Conservation (phyloP, 306 rosid genomes). For the Fragaria vesca region DNA sequence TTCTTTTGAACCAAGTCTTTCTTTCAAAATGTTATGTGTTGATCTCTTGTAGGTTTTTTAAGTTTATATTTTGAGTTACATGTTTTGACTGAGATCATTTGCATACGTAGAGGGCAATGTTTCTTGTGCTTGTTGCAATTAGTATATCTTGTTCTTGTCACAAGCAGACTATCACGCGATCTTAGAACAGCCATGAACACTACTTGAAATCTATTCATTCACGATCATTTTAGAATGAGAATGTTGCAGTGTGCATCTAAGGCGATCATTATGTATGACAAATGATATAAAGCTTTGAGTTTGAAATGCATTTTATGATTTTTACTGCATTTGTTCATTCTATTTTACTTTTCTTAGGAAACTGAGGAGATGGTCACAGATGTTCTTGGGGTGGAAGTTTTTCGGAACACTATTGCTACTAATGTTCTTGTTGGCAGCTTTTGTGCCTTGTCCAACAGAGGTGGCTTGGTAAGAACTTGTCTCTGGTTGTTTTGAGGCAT, state of each 20-base stretch:
- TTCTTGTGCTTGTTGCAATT: neutral
- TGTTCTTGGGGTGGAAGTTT: conserved; percentile 95
- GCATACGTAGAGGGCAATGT: neutral
- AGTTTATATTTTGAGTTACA: neutral
- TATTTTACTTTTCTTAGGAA: conserved; percentile 41
- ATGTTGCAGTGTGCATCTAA: neutral
- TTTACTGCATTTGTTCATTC: neutral
- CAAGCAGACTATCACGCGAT: neutral
- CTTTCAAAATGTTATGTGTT: neutral
- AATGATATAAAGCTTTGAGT: neutral
- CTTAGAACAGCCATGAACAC: neutral
- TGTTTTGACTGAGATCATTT: neutral
- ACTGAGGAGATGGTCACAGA: conserved; percentile 93
- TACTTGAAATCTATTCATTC: neutral
- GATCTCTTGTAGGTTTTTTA: neutral
- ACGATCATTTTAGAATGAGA: neutral
- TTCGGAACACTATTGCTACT: conserved; percentile 91
- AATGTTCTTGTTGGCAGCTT: conserved; percentile 89
- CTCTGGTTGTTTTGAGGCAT: neutral
- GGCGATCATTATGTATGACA: neutral
- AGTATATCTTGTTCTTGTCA: neutral
- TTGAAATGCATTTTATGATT: neutral
- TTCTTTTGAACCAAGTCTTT: neutral
- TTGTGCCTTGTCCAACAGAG: conserved; percentile 82
- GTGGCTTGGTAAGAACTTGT: conserved; percentile 69